A percentile compares a stretch with the other conserved stretches of the same genome.
phyloP scores from a whole-genome alignment of 1,284 basidiomycete species.

The Pseudozyma pruni region DNA sequence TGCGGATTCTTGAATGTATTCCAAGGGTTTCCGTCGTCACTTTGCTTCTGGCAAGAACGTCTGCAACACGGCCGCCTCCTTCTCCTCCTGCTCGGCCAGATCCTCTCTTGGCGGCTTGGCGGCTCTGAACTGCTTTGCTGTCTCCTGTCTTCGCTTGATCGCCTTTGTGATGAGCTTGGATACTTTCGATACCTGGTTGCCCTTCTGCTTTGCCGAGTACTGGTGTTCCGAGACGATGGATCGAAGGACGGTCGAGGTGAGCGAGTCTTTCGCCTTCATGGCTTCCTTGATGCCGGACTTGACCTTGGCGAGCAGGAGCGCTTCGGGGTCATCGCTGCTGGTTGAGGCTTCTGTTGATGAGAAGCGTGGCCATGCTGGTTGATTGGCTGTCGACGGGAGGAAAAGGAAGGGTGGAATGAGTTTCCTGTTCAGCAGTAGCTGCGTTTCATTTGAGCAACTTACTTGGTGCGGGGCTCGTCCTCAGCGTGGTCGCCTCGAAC shows the following conservation, averaged over 20 bases:
- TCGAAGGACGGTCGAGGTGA: slow-evolving; percentile 51
- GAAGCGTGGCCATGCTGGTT: slow-evolving; percentile 24
- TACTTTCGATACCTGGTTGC: slow-evolving; percentile 40
- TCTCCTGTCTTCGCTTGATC: slow-evolving; percentile 46
- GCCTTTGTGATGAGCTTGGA: slow-evolving; percentile 53
- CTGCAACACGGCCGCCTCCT: slow-evolving; percentile 44
- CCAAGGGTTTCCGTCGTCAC: background rate
- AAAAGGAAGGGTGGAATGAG: background rate
- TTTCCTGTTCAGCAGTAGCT: too few relatives aligned
- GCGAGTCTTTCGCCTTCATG: slow-evolving; percentile 56
- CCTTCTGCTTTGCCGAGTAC: slow-evolving; percentile 51
- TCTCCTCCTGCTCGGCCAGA: slow-evolving; percentile 57
- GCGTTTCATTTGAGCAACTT: slow-evolving; percentile 5
- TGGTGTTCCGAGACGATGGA: slow-evolving; percentile 56
- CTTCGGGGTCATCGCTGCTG: slow-evolving; percentile 30
- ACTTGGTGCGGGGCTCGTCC: slow-evolving; percentile 14
- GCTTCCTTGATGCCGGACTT: slow-evolving; percentile 56
- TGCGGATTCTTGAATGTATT: background rate
- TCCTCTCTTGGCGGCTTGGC: slow-evolving; percentile 56
- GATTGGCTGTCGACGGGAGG: background rate
- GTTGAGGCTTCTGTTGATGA: slow-evolving; percentile 25
- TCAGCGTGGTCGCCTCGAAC: slow-evolving; percentile 15
- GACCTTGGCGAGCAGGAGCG: slow-evolving; percentile 38
- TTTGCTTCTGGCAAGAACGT: slow-evolving; percentile 44
- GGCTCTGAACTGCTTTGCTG: slow-evolving; percentile 49